These are phyloP conservation scores for Neurospora sp. DNA, from an alignment of 495 filamentous ascomycete genomes.

Conservation along the genomic window DNA sequence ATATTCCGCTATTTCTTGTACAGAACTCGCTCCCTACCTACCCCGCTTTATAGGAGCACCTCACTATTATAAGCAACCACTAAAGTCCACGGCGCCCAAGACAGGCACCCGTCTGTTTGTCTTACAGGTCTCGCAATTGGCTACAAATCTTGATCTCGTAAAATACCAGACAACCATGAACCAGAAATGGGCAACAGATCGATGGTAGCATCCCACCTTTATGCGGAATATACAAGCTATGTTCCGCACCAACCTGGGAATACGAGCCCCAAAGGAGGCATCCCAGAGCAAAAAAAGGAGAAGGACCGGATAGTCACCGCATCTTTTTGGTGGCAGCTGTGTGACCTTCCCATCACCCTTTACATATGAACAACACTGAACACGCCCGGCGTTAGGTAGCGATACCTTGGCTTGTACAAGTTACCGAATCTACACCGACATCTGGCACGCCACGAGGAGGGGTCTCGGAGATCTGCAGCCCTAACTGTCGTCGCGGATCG, in stretches of 20 bases:
- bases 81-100: background rate
- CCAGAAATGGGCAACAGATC: background rate
- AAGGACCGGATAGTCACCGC: background rate
- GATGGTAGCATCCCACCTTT: background rate
- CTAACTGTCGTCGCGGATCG: background rate
- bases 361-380: background rate
- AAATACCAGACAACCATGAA: background rate
- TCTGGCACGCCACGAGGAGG: slow-evolving; percentile 8
- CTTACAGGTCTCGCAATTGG: background rate
- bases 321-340: background rate
- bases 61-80: background rate
- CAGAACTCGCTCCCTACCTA: background rate
- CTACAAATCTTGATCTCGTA: background rate
- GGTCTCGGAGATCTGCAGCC: slow-evolving; percentile 7
- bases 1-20: background rate
- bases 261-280: background rate
- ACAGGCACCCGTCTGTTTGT: background rate
- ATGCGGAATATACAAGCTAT: background rate
- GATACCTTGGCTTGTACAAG: background rate
- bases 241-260: background rate
- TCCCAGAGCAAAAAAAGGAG: background rate
- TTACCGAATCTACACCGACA: slow-evolving; percentile 6
- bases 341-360: background rate
- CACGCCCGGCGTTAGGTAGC: background rate
- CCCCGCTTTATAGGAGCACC: background rate